phyloP scores from a whole-genome alignment of 2,329 filamentous ascomycete genomes.

The Sporothrix inflata region DNA sequence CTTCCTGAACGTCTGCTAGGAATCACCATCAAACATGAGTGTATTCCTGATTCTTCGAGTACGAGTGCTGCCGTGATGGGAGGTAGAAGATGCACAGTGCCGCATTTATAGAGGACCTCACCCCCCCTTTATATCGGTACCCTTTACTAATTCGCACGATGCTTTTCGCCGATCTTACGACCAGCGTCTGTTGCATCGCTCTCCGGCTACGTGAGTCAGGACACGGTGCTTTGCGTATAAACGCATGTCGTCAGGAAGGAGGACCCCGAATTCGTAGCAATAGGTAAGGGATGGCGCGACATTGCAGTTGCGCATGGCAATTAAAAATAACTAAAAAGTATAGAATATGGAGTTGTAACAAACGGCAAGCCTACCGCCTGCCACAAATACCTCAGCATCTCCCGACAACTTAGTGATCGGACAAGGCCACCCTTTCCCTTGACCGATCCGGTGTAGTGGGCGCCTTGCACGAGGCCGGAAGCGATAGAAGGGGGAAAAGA shows the following conservation, averaged over 20 bases:
- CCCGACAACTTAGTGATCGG: background rate
- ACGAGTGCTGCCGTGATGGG: no score
- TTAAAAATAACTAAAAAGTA: background rate
- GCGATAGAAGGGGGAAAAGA: background rate
- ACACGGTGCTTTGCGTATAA: background rate
- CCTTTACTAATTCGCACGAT: background rate
- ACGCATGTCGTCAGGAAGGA: background rate
- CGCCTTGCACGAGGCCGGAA: background rate
- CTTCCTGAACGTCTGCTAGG: background rate
- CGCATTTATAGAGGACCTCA: no score
- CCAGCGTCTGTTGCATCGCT: background rate
- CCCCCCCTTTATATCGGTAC: background rate
- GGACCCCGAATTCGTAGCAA: background rate
- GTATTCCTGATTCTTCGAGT: no score
- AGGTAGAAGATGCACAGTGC: no score
- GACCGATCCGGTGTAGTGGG: slow-evolving; percentile 14
- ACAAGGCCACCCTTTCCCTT: background rate
- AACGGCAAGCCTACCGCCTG: background rate
- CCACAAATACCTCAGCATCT: background rate
- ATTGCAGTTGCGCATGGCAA: no score
- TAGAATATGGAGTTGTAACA: background rate
- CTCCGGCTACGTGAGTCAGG: background rate
- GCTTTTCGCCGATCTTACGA: background rate
- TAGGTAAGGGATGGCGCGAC: no score
- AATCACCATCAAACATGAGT: background rate